phyloP scores from a whole-genome alignment of 495 filamentous ascomycete genomes.

The Xylaria scruposa region DNA sequence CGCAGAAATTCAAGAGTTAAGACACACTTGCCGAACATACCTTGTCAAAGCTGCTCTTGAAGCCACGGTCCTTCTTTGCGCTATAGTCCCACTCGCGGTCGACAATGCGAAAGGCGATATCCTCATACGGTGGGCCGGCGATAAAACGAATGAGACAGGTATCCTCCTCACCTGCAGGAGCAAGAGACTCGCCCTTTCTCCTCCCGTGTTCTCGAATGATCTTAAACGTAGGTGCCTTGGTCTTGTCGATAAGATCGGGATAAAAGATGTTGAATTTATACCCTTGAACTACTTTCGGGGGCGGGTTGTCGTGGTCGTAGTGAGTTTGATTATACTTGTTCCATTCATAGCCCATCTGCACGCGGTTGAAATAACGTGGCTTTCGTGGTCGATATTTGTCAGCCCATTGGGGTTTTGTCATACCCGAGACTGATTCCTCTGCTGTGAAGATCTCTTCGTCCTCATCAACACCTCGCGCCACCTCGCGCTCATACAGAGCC shows the following conservation, averaged over 20 bases:
- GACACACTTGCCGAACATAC: conserved; percentile 56
- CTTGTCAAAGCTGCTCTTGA: conserved; percentile 97
- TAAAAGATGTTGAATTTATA: conserved; percentile 99
- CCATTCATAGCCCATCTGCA: conserved; percentile 99
- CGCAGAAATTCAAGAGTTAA: conserved; percentile 7
- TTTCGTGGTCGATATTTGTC: conserved; percentile 90
- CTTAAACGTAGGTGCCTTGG: conserved; percentile 90
- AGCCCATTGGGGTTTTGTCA: conserved; percentile 78
- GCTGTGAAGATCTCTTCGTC: conserved; percentile 96
- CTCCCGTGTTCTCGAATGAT: conserved; percentile 93
- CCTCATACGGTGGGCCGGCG: conserved; percentile 94
- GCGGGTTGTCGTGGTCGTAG: conserved; percentile 98
- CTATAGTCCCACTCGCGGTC: conserved; percentile 99
- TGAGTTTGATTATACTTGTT: conserved; percentile 99
- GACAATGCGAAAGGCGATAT: conserved; percentile 96
- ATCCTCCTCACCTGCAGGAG: conserved; percentile 95
- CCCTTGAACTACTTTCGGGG: conserved; percentile 96
- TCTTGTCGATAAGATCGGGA: conserved; percentile 95
- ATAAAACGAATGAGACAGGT: conserved; percentile 97
- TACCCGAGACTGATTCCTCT: conserved; percentile 79
- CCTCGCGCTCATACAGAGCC: conserved; percentile 89
- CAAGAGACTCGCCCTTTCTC: conserved; percentile 88
- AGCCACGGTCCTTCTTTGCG: conserved; percentile 92
- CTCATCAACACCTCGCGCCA: conserved; percentile 88
- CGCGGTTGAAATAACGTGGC: conserved; percentile 95